Conservation (phyloP, 2,329 filamentous ascomycete genomes). For the Penicillium sp. region DNA sequence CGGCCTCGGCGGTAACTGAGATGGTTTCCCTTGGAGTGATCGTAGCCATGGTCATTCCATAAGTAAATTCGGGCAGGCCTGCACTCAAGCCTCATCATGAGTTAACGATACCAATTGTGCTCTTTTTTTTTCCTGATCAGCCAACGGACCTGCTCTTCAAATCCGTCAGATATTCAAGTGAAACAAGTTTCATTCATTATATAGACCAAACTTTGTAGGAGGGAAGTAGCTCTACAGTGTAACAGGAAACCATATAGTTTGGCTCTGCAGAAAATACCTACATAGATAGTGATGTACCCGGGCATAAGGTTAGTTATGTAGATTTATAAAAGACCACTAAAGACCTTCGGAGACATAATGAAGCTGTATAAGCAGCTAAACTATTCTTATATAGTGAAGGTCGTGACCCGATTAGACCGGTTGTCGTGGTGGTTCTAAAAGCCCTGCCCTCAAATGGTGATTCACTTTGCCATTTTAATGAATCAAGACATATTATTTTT, state of each 20-base stretch:
- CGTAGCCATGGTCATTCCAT: background rate
- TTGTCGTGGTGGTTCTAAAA: too few species aligned
- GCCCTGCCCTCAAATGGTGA: background rate
- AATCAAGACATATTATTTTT: background rate
- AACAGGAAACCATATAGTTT: too few species aligned
- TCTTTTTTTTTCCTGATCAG: slow-evolving; percentile 3
- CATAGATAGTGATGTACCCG: too few species aligned
- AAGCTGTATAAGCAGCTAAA: too few species aligned
- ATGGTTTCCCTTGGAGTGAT: background rate
- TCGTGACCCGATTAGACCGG: too few species aligned
- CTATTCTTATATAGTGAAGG: too few species aligned
- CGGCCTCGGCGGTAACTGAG: slow-evolving; percentile 35
- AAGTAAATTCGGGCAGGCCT: background rate
- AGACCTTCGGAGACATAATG: too few species aligned
- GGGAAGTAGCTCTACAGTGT: background rate
- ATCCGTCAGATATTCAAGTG: background rate
- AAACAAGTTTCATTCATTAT: background rate
- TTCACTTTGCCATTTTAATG: background rate
- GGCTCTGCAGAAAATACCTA: too few species aligned
- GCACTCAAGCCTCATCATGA: slow-evolving; percentile 22
- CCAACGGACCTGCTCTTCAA: background rate
- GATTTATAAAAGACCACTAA: too few species aligned
- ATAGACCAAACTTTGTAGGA: background rate
- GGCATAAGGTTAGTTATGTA: too few species aligned
- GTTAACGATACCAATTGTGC: slow-evolving; percentile 27